A percentile compares a stretch with the other conserved stretches of the same genome.
These are phyloP conservation scores for Microbotryum lychnidis-dioicae DNA, from an alignment of 1,284 basidiomycete genomes.

Conservation along the genomic window DNA sequence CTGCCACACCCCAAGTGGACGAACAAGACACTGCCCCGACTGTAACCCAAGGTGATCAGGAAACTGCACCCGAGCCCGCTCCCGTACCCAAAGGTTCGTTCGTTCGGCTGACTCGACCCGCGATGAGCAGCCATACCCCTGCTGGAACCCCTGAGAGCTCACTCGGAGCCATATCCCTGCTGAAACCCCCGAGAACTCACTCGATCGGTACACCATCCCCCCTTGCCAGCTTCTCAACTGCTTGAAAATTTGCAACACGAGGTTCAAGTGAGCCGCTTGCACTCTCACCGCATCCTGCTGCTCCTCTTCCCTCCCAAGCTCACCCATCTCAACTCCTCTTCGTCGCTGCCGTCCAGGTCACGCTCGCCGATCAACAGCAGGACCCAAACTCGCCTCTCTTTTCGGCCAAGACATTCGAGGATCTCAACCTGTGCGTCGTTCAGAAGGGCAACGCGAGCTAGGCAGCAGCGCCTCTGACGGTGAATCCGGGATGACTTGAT, in stretches of 20 bases:
- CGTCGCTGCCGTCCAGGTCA: slow-evolving; percentile 58
- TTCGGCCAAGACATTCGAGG: slow-evolving; percentile 90
- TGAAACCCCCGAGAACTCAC: not conserved
- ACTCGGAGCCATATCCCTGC: not conserved
- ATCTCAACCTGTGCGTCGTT: slow-evolving; percentile 70
- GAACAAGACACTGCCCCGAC: not conserved
- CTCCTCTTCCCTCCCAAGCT: not conserved
- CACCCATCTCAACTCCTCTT: not conserved
- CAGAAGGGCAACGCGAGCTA: not conserved
- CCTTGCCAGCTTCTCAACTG: slow-evolving; percentile 16
- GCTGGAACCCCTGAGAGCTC: not conserved
- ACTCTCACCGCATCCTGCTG: not conserved
- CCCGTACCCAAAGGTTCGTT: slow-evolving; percentile 1
- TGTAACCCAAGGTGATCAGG: not conserved
- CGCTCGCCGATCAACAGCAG: slow-evolving; percentile 90
- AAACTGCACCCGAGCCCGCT: not conserved
- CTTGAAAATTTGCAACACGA: slow-evolving; percentile 29
- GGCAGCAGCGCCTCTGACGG: slow-evolving; percentile 16
- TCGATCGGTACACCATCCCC: too few relatives aligned
- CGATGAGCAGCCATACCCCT: too few relatives aligned
- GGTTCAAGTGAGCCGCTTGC: slow-evolving; percentile 18
- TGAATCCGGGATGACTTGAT: not conserved
- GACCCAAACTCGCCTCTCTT: slow-evolving; percentile 93
- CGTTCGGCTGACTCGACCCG: too few relatives aligned
- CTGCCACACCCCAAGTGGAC: not conserved